phyloP scores from a whole-genome alignment of 352 stramenopile species.

The Hyaloperonospora brassicae region DNA sequence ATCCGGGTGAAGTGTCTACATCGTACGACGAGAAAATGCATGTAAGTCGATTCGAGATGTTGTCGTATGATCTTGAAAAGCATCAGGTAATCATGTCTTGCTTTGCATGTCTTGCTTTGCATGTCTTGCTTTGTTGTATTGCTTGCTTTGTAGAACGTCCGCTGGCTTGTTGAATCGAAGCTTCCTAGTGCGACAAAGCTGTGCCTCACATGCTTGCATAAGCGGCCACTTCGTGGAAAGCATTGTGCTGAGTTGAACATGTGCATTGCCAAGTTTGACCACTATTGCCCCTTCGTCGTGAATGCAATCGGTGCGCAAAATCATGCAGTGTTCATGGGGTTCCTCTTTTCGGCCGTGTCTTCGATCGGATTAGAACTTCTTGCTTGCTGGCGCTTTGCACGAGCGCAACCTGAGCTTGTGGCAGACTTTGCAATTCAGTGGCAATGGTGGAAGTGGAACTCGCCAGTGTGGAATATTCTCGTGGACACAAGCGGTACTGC shows the following conservation, averaged over 20 bases:
- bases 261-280: slow-evolving; percentile 79
- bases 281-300: slow-evolving; percentile 82
- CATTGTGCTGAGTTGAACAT: slow-evolving; percentile 70
- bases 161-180: slow-evolving; percentile 64
- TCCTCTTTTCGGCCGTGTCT: slow-evolving; percentile 73
- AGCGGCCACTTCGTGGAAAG: slow-evolving; percentile 63
- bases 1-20: slow-evolving; percentile 59
- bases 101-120: too few species aligned
- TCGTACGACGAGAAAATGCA: slow-evolving; percentile 59
- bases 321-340: slow-evolving; percentile 90
- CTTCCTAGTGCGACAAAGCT: slow-evolving; percentile 62
- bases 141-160: slow-evolving; percentile 43
- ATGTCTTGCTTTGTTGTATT: background rate
- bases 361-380: slow-evolving; percentile 47
- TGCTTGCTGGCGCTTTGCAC: slow-evolving; percentile 36
- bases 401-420: slow-evolving; percentile 26
- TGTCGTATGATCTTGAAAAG: background rate
- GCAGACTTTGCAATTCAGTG: slow-evolving; percentile 26
- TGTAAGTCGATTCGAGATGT: slow-evolving; percentile 25
- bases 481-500: slow-evolving; percentile 1
- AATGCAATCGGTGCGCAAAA: slow-evolving; percentile 94
- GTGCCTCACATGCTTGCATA: slow-evolving; percentile 72
- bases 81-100: background rate
- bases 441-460: slow-evolving; percentile 27
- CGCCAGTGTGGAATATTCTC: slow-evolving; percentile 16